phyloP scores from a whole-genome alignment of 1,284 basidiomycete species.

The Cryptococcus maquisensis region DNA sequence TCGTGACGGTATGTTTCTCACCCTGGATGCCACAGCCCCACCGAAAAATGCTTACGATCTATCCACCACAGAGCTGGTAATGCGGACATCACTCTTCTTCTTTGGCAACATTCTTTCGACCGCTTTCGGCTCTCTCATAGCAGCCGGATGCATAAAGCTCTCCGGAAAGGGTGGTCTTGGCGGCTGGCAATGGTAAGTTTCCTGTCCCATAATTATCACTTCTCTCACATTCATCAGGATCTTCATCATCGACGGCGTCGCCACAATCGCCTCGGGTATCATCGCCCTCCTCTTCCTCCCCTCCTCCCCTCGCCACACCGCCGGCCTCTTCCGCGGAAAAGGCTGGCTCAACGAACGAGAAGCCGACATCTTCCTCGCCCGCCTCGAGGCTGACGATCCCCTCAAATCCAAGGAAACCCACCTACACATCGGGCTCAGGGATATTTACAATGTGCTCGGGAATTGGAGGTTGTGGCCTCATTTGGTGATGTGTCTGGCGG shows the following conservation, averaged over 20 bases:
- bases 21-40: conserved; percentile 4
- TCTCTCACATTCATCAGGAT: conserved; percentile 11
- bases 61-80: conserved; percentile 15
- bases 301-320: conserved; percentile 12
- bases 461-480: conserved; percentile 35
- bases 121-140: conserved; percentile 6
- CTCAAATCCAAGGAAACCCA: not conserved
- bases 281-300: conserved; percentile 25
- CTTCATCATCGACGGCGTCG: conserved; percentile 25
- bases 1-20: not conserved
- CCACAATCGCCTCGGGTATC: conserved; percentile 19
- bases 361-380: conserved; percentile 24
- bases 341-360: conserved; percentile 29
- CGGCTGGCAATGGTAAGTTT: conserved; percentile 17
- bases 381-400: conserved; percentile 30
- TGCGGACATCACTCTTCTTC: conserved; percentile 41
- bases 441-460: conserved; percentile 23
- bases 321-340: not conserved
- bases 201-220: conserved; percentile 6
- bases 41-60: conserved; percentile 19
- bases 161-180: conserved; percentile 20
- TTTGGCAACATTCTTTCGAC: conserved; percentile 41
- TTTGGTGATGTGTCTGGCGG: conserved; percentile 27
- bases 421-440: conserved; percentile 1
- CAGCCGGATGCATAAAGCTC: not conserved